Percentiles rank a stretch among this genome's conserved stretches.
Conservation (phyloP, 495 filamentous ascomycete genomes). For the Amphirosellinia nigrospora region DNA sequence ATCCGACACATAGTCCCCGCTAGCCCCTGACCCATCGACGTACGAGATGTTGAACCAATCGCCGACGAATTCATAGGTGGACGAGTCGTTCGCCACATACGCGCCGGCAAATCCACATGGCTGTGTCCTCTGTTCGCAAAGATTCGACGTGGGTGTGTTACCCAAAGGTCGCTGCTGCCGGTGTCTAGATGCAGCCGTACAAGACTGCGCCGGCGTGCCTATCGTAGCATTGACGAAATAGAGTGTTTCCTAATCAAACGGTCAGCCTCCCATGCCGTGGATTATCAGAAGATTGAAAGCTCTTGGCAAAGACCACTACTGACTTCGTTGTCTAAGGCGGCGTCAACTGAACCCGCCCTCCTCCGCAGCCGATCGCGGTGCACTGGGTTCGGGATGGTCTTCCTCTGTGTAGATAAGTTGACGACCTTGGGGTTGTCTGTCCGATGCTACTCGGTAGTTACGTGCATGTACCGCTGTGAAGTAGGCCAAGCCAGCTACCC, state of each 20-base stretch:
- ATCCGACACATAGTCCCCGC: conserved; percentile 85
- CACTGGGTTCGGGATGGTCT: conserved; percentile 45
- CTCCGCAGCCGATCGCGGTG: conserved; percentile 52
- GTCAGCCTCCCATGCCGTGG: no score
- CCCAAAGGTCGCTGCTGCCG: conserved; percentile 90
- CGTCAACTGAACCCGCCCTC: conserved; percentile 46
- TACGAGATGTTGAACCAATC: conserved; percentile 91
- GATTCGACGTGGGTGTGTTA: conserved; percentile 66
- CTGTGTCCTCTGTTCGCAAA: conserved; percentile 56
- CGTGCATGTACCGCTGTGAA: conserved; percentile 31
- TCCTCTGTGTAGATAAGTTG: conserved; percentile 54
- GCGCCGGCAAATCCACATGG: conserved; percentile 67
- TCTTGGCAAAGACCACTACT: conserved; percentile 6
- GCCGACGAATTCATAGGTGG: conserved; percentile 78
- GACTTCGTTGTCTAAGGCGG: conserved; percentile 57
- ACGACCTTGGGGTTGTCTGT: conserved; percentile 48
- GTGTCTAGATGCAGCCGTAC: conserved; percentile 79
- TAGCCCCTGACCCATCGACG: conserved; percentile 80
- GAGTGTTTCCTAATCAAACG: conserved; percentile 56
- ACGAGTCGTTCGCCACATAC: conserved; percentile 75
- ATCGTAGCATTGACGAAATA: conserved; percentile 77
- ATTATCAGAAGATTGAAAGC: neutral
- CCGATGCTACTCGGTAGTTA: conserved; percentile 36
- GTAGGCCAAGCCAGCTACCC: conserved; percentile 8
- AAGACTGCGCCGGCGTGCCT: conserved; percentile 68